Conservation (phyloP, 495 filamentous ascomycete species). For the Articulospora tetracladia region DNA sequence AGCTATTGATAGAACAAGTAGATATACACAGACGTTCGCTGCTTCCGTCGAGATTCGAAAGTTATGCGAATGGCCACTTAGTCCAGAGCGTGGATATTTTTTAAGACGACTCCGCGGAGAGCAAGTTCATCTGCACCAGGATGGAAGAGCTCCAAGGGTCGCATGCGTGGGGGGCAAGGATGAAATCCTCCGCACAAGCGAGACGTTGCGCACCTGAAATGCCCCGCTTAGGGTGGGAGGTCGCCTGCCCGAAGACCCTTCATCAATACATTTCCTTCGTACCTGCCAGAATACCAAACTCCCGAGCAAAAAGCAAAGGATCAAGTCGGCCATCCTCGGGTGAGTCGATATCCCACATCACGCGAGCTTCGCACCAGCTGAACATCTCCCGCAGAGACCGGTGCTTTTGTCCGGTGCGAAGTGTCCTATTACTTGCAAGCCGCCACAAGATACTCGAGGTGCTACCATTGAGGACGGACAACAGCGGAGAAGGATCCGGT, state of each 20-base stretch:
- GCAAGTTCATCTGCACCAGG: not conserved
- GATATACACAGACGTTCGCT: not conserved
- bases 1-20: not conserved
- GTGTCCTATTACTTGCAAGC: no score
- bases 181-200: not conserved
- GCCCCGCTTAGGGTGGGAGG: not conserved
- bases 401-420: no score
- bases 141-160: not conserved
- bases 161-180: not conserved
- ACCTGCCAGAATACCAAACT: not conserved
- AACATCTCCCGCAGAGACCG: no score
- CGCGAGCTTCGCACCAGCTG: no score
- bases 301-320: not conserved
- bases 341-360: not conserved
- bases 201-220: not conserved
- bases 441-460: no score
- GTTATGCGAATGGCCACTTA: not conserved
- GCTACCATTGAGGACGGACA: no score
- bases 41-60: not conserved
- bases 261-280: not conserved
- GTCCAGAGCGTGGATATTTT: not conserved
- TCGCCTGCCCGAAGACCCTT: not conserved
- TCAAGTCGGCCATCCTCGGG: not conserved
- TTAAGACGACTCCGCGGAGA: not conserved
- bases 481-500: no score